Base-by-base conservation (phyloP, 345 rosid species). In the Eucalyptus curtisii region DNA sequence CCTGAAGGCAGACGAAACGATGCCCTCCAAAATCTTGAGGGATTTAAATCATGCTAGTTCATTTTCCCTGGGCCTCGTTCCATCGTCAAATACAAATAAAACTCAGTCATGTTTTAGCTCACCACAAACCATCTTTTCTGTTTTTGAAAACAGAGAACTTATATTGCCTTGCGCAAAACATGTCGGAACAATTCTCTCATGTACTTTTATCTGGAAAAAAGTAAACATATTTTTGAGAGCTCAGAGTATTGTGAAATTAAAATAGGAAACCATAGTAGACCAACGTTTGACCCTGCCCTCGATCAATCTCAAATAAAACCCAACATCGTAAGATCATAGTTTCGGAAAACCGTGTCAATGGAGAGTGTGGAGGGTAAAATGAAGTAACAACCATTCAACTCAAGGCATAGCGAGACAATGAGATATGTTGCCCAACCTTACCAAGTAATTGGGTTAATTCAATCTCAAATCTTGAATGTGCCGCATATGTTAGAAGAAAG, bases 331-430 rank as follows among this genome's bases (percentile, higher is more conserved):
- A 24, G 30, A 57, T 57, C n/a, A 11, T 57, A 57, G 0, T 57
- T 57, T 25, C 6, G 0, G 6, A 57, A 57, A 11, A 57, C n/a
- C 13, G 0, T 53, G 27, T 20, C 59, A 53, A 53, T 52, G 53
- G 24, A 52, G 25, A 52, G 57, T 24, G 30, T 9, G 5, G 64
- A 13, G n/a, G 30, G 64, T 11, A 57, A 57, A 10, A 57, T 57
- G n/a, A 25, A 57, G 64, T 25, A 57, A 57, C 13, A 57, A 57
- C 64, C 0, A 25, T 57, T 57, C 2, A 2, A 57, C 64, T 57
- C 7, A 0, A 53, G 12, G 27, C 27, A 53, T 22, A 22, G 59
- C 12, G 1, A 53, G 59, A 53, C 59, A 20, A 22, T 53, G 59
- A 20, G 59, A 20, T 22, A 53, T 15, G 22, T 9, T 53, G 0